Conservation (phyloP, 2,329 filamentous ascomycete species). For the Aureobasidium musti region DNA sequence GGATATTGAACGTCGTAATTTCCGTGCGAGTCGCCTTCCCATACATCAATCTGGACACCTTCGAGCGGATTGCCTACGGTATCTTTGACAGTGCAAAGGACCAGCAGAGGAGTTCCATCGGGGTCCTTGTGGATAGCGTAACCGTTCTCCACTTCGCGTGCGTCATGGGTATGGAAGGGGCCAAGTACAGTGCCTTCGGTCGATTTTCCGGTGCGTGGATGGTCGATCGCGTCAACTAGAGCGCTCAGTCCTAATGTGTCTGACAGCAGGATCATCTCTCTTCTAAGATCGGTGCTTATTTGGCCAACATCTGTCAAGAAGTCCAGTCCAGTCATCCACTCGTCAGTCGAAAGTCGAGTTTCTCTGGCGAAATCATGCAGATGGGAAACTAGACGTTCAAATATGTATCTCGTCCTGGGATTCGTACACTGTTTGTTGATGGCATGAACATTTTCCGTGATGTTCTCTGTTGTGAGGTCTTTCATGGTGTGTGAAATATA, state of each 20-base stretch:
- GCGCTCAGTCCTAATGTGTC: conserved; percentile 36
- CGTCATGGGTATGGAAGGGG: conserved; percentile 39
- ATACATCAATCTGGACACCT: conserved; percentile 32
- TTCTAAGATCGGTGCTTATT: conserved; percentile 68
- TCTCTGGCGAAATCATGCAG: conserved; percentile 77
- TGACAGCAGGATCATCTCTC: conserved; percentile 46
- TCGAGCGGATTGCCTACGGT: conserved; percentile 34
- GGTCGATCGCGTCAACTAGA: conserved; percentile 38
- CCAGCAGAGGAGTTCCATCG: conserved; percentile 33
- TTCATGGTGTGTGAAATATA: conserved; percentile 47
- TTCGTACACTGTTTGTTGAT: conserved; percentile 70
- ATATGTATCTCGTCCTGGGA: conserved; percentile 65
- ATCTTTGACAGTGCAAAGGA: conserved; percentile 35
- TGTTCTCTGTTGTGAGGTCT: conserved; percentile 72
- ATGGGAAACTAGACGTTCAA: conserved; percentile 70
- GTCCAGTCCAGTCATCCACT: conserved; percentile 71
- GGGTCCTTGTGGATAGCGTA: conserved; percentile 34
- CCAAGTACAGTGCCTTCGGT: conserved; percentile 40
- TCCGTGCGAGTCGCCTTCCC: conserved; percentile 39
- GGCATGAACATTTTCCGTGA: conserved; percentile 68
- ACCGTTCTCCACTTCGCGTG: conserved; percentile 34
- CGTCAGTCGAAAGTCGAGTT: conserved; percentile 68
- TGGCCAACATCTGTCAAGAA: conserved; percentile 72
- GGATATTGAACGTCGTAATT: conserved; percentile 39
- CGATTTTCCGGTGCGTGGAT: conserved; percentile 30